Base-by-base conservation (phyloP, 2,329 filamentous ascomycete genomes). In the Corynespora cassiicola region DNA sequence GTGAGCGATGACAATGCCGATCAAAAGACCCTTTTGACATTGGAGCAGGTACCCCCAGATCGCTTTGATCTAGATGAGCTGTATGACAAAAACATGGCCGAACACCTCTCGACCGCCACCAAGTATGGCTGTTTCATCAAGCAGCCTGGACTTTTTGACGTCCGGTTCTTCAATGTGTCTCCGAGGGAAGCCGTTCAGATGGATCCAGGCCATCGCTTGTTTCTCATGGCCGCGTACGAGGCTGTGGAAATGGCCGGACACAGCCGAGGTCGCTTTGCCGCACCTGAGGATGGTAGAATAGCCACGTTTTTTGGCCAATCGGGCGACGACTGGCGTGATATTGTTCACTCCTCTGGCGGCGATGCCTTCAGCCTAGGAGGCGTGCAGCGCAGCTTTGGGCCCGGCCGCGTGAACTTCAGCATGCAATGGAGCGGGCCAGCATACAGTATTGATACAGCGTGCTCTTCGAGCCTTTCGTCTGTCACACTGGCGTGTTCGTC, bases 291-390 rank as follows among this genome's bases (percentile, higher is more conserved):
- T n/a, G n/a, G n/a, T n/a, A n/a, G 27, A n/a, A 52, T 68, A 5
- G 63, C 58, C 6, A 52, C 48, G 1, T 68, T 48, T 39, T 65
- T 56, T 39, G 64, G 65, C 2, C 40, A 48, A 24, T 42, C 52
- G 3, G 40, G 25, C 18, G 56, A 68, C 31, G 66, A 69, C 39
- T 58, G 33, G 31, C 25, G 20, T 7, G 12, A 22, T 6, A 32
- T 32, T 8, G 10, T 33, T 18, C 8, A 39, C n/a, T 8, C 10
- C 4, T n/a, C 32, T 14, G 32, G 25, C n/a, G 21, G 24, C 17
- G 32, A 36, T 16, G 30, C 28, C 2, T 79, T 81, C 52, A 77
- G 64, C 51, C 75, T 81, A 26, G 72, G 78, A 0, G 77, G 76
- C 12, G 70, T 71, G 17, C 62, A 66, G 7, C 66, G 79, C 12